Conservation (phyloP, 2,329 filamentous ascomycete genomes). For the Aspergillus chevalieri region DNA sequence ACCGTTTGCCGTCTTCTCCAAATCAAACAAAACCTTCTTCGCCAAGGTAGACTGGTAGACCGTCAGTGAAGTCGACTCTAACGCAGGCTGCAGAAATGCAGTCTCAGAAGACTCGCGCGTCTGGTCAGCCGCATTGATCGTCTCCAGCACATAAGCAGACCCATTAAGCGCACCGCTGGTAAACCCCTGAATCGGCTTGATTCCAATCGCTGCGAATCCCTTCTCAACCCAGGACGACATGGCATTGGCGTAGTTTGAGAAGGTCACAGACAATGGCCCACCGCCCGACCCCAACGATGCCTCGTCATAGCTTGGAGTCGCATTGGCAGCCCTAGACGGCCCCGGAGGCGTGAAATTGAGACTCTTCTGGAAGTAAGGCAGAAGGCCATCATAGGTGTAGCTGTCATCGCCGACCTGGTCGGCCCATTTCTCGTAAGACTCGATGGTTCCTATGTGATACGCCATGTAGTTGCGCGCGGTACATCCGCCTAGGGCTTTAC, state of each 20-base stretch:
- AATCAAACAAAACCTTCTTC: slow-evolving; percentile 44
- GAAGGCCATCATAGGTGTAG: slow-evolving; percentile 20
- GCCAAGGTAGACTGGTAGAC: slow-evolving; percentile 39
- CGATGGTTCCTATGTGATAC: slow-evolving; percentile 15
- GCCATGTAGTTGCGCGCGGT: slow-evolving; percentile 19
- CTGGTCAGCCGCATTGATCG: slow-evolving; percentile 42
- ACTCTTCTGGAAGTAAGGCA: slow-evolving; percentile 23
- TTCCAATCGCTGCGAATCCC: slow-evolving; percentile 33
- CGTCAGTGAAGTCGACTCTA: slow-evolving; percentile 21
- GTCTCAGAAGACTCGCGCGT: slow-evolving; percentile 43
- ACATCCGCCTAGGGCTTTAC: slow-evolving; percentile 13
- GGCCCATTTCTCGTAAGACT: slow-evolving; percentile 17
- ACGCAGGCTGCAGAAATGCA: slow-evolving; percentile 23
- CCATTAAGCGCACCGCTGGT: slow-evolving; percentile 37
- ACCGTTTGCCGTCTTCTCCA: slow-evolving; percentile 36
- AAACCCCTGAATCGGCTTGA: slow-evolving; percentile 29
- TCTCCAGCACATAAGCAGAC: slow-evolving; percentile 35
- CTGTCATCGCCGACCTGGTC: slow-evolving; percentile 16
- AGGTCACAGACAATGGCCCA: slow-evolving; percentile 36
- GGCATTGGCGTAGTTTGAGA: slow-evolving; percentile 28
- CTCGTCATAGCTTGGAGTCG: slow-evolving; percentile 13
- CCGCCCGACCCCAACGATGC: slow-evolving; percentile 13
- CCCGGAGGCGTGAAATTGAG: slow-evolving; percentile 22
- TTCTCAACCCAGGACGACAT: slow-evolving; percentile 28
- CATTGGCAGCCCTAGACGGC: slow-evolving; percentile 11